Base-by-base conservation (phyloP, 495 filamentous ascomycete genomes). In the Hypoxylon trugodes region DNA sequence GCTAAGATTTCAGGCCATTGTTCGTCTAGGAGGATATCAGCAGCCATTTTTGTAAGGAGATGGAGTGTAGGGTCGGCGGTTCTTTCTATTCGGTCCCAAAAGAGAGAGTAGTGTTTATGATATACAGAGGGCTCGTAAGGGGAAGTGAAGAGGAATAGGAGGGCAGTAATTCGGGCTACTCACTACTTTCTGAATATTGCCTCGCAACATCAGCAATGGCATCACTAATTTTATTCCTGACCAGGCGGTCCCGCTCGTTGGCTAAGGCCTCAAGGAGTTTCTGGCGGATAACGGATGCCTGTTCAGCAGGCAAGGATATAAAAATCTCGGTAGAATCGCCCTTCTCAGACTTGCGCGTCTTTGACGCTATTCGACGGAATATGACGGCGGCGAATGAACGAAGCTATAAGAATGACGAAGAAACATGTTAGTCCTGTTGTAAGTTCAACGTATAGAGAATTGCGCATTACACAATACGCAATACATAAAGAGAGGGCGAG, bases 171-270 rank as follows among this genome's bases (percentile, higher is more conserved):
- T n/a, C n/a, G n/a, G n/a, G n/a, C n/a, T n/a, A 79, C 90, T 74
- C 82, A 96, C 92, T 88, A 62, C 88, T 90, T 69, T 97, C 96
- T 47, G 90, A 89, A 75, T 97, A 96, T 73, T 98, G 92, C 69
- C 96, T 87, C 26, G 93, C 96, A 38, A 98, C 79, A 73, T 99
- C 96, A 5, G 96, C 96, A 59, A 98, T 89, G 1, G 95, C 92
- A 76, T 99, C 96, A 52, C 92, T 93, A 71, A 97, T 90, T 77
- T 98, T 99, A 74, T 96, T 96, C 71, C 96, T 83, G 30, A 96
- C 90, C 12, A 85, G 75, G 38, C 84, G 80, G 16, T 88, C 81
- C 5, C 81, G 76, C 76, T 98, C 96, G 38, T 75, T 78, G 36
- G 86, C 84, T 45, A 97, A 77, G 55, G 87, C 88, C 59, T 89